These are phyloP conservation scores for Leccinum pellstonianum DNA, from an alignment of 768 basidiomycete species.

Conservation along the genomic window DNA sequence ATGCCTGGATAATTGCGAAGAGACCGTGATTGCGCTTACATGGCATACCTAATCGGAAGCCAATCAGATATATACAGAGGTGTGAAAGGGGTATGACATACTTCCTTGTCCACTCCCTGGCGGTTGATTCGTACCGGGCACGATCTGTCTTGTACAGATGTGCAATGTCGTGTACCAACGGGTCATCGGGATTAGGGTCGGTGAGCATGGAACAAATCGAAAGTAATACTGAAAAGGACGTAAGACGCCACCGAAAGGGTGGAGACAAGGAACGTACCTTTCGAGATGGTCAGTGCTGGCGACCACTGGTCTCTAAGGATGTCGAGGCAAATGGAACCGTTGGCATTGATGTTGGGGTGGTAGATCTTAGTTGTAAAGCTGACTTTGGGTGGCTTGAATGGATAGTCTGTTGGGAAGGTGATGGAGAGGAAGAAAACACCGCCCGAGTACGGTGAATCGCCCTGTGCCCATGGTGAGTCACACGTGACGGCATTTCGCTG, in stretches of 20 bases:
- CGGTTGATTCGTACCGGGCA: slow-evolving; percentile 94
- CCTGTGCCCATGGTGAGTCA: slow-evolving; percentile 48
- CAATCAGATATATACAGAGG: slow-evolving; percentile 2
- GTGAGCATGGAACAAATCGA: slow-evolving; percentile 99
- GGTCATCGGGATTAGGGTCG: slow-evolving; percentile 99
- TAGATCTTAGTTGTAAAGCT: slow-evolving; percentile 99
- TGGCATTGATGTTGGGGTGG: slow-evolving; percentile 99
- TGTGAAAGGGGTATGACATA: slow-evolving; percentile 39
- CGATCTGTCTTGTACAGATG: slow-evolving; percentile 99
- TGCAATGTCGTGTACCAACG: slow-evolving; percentile 97
- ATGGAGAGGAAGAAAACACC: slow-evolving; percentile 99
- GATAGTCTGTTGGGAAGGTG: slow-evolving; percentile 95
- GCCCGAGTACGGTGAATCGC: slow-evolving; percentile 97
- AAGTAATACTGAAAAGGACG: slow-evolving; percentile 64
- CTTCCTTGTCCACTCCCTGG: slow-evolving; percentile 99
- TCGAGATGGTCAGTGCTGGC: slow-evolving; percentile 97
- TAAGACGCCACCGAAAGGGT: slow-evolving; percentile 5
- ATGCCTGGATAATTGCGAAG: slow-evolving; percentile 21
- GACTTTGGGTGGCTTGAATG: slow-evolving; percentile 99
- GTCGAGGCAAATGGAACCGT: slow-evolving; percentile 98
- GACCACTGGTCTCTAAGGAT: slow-evolving; percentile 99
- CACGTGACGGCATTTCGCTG: slow-evolving; percentile 4
- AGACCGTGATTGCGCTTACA: slow-evolving; percentile 42
- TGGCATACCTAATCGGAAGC: slow-evolving; percentile 41
- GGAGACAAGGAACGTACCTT: slow-evolving; percentile 56